Base-by-base conservation (phyloP, 2,329 filamentous ascomycete species). In the Pseudogymnoascus sp. region DNA sequence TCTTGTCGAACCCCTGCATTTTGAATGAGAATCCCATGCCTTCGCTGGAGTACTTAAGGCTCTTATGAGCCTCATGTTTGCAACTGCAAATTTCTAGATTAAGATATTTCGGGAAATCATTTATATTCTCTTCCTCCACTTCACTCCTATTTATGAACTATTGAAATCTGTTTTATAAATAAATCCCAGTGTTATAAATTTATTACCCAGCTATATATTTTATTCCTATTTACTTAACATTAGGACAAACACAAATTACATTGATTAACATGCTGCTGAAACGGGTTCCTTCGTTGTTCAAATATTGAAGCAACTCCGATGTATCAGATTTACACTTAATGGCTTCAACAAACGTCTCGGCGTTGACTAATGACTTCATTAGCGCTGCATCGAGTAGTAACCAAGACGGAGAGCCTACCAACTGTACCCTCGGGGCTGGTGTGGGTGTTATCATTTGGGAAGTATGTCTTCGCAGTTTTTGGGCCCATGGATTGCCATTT, bases 371-470 rank as follows among this genome's bases (percentile, higher is more conserved):
- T 9, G 0, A 7, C 9, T 7, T 0, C 19, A n/a, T 57, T 57
- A 57, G 9, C n/a, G 0, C 15, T 19, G 1, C 10, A 33, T 13
- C 1, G 2, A 31, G 9, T 31, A 53, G n/a, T 11, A 17, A 3
- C 8, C 47, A 17, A 13, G n/a, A 31, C 4, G 5, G 4, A 13
- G 10, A 33, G 13, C 28, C 6, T 57, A 57, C 50, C 10, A 33
- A 33, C 57, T 44, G 71, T 70, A 1, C 70, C 69, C 5, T 19
- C 62, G 6, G 66, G 64, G 66, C 71, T 67, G 0, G 69, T 72
- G 64, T 73, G 70, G 10, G 71, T 73, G 17, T 70, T 69, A 63
- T 72, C 71, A 15, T 69, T 61, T n/a, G 70, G 71, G 62, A 64
- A 72, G 59, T 69, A 69, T 15, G 67, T 68, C 64, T 67, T 69